Percentiles rank a stretch among this genome's conserved stretches.
Conservation (phyloP, 2,329 filamentous ascomycete genomes). For the Calonectria pauciramosa region DNA sequence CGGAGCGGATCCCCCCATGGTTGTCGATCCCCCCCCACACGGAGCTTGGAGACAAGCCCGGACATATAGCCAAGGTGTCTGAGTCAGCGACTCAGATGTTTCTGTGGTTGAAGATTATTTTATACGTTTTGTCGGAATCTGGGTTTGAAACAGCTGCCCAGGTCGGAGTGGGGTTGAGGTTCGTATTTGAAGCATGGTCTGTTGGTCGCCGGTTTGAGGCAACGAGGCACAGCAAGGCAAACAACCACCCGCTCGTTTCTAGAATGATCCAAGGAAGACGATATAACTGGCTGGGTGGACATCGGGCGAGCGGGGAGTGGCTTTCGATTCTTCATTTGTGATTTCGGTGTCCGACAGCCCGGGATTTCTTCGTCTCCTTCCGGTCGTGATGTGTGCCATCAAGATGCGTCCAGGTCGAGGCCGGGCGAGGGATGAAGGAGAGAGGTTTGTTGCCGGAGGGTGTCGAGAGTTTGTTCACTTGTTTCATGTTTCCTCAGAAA, state of each 20-base stretch:
- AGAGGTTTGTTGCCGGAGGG: background rate
- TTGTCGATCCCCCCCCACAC: constrained; percentile 8
- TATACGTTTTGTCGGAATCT: constrained; percentile 1
- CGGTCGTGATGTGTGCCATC: background rate
- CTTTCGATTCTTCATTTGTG: background rate
- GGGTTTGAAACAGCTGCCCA: background rate
- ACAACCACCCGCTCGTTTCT: constrained; percentile 5
- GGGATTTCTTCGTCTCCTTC: background rate
- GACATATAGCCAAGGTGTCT: background rate
- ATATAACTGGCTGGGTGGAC: background rate
- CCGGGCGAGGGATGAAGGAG: background rate
- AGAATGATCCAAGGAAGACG: background rate
- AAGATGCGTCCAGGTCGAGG: background rate
- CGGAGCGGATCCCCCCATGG: constrained; percentile 13
- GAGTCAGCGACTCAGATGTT: background rate
- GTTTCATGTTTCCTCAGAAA: constrained; percentile 3
- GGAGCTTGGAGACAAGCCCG: background rate
- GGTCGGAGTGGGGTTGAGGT: background rate
- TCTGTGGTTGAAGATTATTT: background rate
- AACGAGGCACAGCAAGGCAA: constrained; percentile 2
- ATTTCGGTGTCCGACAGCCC: background rate
- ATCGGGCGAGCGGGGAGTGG: background rate
- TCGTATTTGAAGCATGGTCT: background rate
- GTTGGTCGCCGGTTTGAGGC: background rate
- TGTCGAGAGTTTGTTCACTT: background rate